Evolutionary conservation across 768 basidiomycete genomes (phyloP).

Genomic region (Omphalotus guepiniiformis): DNA sequence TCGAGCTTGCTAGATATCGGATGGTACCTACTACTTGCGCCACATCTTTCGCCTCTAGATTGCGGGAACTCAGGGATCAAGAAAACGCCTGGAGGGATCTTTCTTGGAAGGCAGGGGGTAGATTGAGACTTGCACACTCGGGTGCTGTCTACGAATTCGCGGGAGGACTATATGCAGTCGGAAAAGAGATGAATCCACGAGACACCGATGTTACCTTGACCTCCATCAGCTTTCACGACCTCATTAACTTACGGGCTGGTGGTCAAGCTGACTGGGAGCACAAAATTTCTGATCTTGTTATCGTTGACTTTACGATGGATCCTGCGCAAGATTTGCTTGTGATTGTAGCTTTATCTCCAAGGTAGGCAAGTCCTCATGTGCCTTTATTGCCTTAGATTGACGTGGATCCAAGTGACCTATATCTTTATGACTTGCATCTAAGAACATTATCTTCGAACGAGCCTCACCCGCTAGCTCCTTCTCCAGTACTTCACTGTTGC

Average conservation of each 20-base stretch:
- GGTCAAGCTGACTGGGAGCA: slow-evolving; percentile 40
- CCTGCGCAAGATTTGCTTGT: slow-evolving; percentile 51
- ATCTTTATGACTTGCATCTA: slow-evolving; percentile 46
- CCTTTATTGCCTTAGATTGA: slow-evolving; percentile 6
- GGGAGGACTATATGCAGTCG: slow-evolving; percentile 47
- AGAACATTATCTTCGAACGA: slow-evolving; percentile 48
- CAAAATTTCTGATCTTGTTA: slow-evolving; percentile 34
- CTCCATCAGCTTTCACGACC: slow-evolving; percentile 47
- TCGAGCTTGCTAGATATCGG: slow-evolving; percentile 44
- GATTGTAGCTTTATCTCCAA: slow-evolving; percentile 38
- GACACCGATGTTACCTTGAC: slow-evolving; percentile 28
- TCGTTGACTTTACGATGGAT: slow-evolving; percentile 57
- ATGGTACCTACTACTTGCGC: slow-evolving; percentile 35
- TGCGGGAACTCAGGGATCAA: slow-evolving; percentile 35
- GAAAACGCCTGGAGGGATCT: slow-evolving; percentile 48
- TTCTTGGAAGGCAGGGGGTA: slow-evolving; percentile 32
- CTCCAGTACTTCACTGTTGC: slow-evolving; percentile 35
- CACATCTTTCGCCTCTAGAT: slow-evolving; percentile 34
- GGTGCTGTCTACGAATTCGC: slow-evolving; percentile 50
- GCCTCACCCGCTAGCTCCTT: slow-evolving; percentile 41
- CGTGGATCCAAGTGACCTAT: slow-evolving; percentile 27
- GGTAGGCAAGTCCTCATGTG: slow-evolving; percentile 28
- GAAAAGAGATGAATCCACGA: slow-evolving; percentile 34
- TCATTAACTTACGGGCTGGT: slow-evolving; percentile 31
- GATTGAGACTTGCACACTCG: slow-evolving; percentile 36